Evolutionary conservation across 1,139 yeast species (phyloP).

Genomic region (Spathaspora sp.): DNA sequence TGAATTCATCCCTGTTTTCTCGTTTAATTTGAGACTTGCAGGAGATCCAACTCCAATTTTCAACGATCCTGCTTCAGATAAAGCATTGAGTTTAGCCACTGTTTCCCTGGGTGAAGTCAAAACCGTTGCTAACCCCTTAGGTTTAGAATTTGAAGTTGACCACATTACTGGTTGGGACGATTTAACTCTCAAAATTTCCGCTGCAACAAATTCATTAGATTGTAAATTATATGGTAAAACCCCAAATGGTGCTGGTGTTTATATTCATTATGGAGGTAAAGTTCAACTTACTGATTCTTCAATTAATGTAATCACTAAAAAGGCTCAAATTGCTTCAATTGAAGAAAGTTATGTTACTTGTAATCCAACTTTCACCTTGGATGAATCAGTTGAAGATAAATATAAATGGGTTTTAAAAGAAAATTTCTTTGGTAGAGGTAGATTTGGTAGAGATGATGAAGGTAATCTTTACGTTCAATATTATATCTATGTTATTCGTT

Average conservation of each 20-base stretch:
- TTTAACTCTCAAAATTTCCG: slow-evolving; percentile 31
- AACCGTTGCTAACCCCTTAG: slow-evolving; percentile 29
- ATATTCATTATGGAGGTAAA: slow-evolving; percentile 46
- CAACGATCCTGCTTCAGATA: slow-evolving; percentile 16
- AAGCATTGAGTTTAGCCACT: slow-evolving; percentile 21
- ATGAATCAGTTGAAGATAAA: slow-evolving; percentile 36
- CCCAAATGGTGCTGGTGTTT: slow-evolving; percentile 38
- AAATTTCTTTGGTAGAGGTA: slow-evolving; percentile 52
- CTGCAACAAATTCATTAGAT: slow-evolving; percentile 40
- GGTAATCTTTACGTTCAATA: slow-evolving; percentile 52
- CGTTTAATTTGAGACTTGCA: slow-evolving; percentile 25
- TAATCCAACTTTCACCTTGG: slow-evolving; percentile 44
- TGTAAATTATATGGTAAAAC: slow-evolving; percentile 49
- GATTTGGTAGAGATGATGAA: slow-evolving; percentile 45
- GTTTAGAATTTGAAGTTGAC: slow-evolving; percentile 27
- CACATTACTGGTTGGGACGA: slow-evolving; percentile 46
- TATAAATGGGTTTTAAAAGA: slow-evolving; percentile 48
- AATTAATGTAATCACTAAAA: slow-evolving; percentile 31
- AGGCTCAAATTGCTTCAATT: slow-evolving; percentile 30
- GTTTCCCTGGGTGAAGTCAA: slow-evolving; percentile 27
- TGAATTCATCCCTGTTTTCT: slow-evolving; percentile 30
- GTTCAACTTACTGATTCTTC: slow-evolving; percentile 35
- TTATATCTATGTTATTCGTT: slow-evolving; percentile 36
- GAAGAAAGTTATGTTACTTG: slow-evolving; percentile 49
- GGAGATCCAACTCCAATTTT: slow-evolving; percentile 17